Base-by-base conservation (phyloP, 2,329 filamentous ascomycete genomes). In the Ceratocystis huliohia region DNA sequence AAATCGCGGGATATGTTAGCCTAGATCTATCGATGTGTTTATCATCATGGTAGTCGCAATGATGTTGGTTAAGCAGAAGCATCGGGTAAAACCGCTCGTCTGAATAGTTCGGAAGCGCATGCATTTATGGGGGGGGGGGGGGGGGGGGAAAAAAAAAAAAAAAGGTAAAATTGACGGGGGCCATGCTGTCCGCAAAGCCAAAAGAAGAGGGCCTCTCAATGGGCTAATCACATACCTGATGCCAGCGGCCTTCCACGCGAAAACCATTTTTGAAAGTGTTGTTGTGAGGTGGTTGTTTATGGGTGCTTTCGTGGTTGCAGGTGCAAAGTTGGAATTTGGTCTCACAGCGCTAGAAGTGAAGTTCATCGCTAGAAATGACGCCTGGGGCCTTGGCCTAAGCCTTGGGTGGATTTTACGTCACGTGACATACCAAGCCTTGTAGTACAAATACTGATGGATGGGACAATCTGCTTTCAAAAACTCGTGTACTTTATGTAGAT, bases 221-320 rank as follows among this genome's bases (percentile, higher is more conserved):
- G 3, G 61, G 69, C 72, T 69, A 70, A 17, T n/a, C 69, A 83
- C 90, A 78, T 88, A 96, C 92, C 87, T 95, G 77, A 97, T 83
- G 80, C 94, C 94, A 78, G 94, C 90, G 76, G 92, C 86, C 89
- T 96, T 97, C 94, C 93, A 99, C 77, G 92, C 90, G 82, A 92
- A 93, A 81, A 88, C 83, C 94, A 97, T 99, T 81, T 84, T 90
- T 84, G 77, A 77, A 77, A 59, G 22, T 64, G 30, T 61, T 28
- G n/a, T 78, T 76, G 41, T 41, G 74, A 70, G 5, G 50, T 75
- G 46, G 74, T 70, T 3, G 22, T 57, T 37, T 48, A 37, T 48
- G 46, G 33, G 37, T n/a, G 50, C 59, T 41, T 63, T 64, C 50
- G 53, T 63, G 65, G 62, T 48, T 41, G 37, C 37, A 44, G 64